Conservation (phyloP, 139 green algal genomes). For the Spirogloea muscicola region DNA sequence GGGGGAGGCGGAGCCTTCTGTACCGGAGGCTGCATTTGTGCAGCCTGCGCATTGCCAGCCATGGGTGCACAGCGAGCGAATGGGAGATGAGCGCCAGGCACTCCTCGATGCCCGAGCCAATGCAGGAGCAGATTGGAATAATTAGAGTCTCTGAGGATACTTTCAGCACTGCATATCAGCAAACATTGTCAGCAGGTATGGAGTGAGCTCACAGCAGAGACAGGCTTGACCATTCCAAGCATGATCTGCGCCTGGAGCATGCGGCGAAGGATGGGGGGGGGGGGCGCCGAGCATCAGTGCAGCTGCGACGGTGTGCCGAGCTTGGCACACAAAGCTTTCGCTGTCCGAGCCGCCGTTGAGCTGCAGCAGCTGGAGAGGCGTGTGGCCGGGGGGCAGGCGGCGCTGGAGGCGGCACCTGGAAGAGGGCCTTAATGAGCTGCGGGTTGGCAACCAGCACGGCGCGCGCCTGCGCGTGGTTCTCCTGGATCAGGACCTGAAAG, state of each 20-base stretch:
- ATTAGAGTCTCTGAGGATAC: background rate
- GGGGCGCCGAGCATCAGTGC: background rate
- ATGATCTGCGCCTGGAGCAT: slow-evolving; percentile 67
- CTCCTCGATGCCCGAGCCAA: slow-evolving; percentile 52
- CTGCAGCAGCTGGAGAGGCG: too few relatives aligned
- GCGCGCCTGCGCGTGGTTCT: slow-evolving; percentile 57
- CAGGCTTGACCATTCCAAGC: slow-evolving; percentile 69
- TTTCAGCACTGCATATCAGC: background rate
- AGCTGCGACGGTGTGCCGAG: background rate
- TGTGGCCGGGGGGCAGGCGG: too few relatives aligned
- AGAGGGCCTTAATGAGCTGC: slow-evolving; percentile 83
- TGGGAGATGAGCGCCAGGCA: too few relatives aligned
- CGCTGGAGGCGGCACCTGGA: slow-evolving; percentile 55
- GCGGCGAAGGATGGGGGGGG: background rate
- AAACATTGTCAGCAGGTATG: background rate
- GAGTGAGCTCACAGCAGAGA: slow-evolving; percentile 6
- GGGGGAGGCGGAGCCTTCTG: background rate
- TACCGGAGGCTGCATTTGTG: background rate
- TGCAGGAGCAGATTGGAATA: background rate
- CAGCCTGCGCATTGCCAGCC: too few relatives aligned
- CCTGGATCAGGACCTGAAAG: slow-evolving; percentile 40
- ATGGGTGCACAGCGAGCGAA: too few relatives aligned
- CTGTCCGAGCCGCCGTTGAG: too few relatives aligned
- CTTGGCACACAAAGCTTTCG: too few relatives aligned
- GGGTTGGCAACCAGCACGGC: slow-evolving; percentile 76